Evolutionary conservation across 1,284 basidiomycete species (phyloP).

Genomic region (Ustilago bromivora): DNA sequence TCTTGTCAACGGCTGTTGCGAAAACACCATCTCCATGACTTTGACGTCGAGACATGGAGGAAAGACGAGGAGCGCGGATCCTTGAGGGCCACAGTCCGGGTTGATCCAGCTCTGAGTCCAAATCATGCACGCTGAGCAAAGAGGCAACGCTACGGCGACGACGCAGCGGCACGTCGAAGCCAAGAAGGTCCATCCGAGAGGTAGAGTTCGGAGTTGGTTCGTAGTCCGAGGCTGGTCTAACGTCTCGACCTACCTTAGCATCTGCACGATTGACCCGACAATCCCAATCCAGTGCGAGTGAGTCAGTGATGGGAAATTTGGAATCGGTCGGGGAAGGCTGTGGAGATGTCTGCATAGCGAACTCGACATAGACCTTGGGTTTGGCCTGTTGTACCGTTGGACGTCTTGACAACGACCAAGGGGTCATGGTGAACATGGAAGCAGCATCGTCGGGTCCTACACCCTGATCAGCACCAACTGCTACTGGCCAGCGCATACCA

Average conservation of each 20-base stretch:
- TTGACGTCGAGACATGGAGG: slow-evolving; percentile 12
- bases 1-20: not conserved
- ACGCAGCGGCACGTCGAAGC: slow-evolving; percentile 69
- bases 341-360: slow-evolving; percentile 59
- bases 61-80: slow-evolving; percentile 47
- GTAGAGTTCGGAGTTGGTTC: not conserved
- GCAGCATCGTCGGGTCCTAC: slow-evolving; percentile 15
- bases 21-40: slow-evolving; percentile 1
- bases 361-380: slow-evolving; percentile 47
- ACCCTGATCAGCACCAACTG: slow-evolving; percentile 38
- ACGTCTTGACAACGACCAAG: slow-evolving; percentile 11
- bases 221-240: not conserved
- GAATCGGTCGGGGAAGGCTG: slow-evolving; percentile 83
- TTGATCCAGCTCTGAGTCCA: slow-evolving; percentile 30
- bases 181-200: slow-evolving; percentile 70
- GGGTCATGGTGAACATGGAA: slow-evolving; percentile 1
- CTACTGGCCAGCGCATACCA: slow-evolving; percentile 41
- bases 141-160: slow-evolving; percentile 27
- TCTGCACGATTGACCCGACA: slow-evolving; percentile 6
- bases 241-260: slow-evolving; percentile 71
- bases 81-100: slow-evolving; percentile 38
- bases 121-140: slow-evolving; percentile 16
- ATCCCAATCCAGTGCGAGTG: slow-evolving; percentile 27
- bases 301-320: slow-evolving; percentile 72
- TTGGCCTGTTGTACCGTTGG: slow-evolving; percentile 5